Percentiles rank a stretch among this genome's conserved stretches.
These are phyloP conservation scores for Takashimella koratensis DNA, from an alignment of 1,284 basidiomycete genomes.

Conservation along the genomic window DNA sequence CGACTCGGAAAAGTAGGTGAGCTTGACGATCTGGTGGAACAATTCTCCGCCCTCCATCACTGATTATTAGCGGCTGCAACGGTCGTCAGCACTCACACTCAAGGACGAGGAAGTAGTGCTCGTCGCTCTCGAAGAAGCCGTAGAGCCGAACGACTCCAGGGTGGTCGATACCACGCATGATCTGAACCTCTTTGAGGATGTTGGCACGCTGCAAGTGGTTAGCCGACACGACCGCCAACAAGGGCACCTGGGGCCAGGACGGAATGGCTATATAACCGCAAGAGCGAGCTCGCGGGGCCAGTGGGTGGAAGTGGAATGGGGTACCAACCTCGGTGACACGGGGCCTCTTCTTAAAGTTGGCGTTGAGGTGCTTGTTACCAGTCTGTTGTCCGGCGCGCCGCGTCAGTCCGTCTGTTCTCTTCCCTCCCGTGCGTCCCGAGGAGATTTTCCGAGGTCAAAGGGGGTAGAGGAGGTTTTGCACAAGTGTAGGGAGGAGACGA, in stretches of 20 bases:
- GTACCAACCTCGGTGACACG: conserved; percentile 84
- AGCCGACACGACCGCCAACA: conserved; percentile 5
- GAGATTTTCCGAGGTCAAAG: conserved; percentile 5
- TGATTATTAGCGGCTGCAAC: conserved; percentile 39
- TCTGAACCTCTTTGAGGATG: conserved; percentile 99
- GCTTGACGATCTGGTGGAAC: conserved; percentile 99
- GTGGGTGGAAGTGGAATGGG: conserved; percentile 1
- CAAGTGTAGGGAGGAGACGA: conserved; percentile 12
- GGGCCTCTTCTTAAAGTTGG: conserved; percentile 87
- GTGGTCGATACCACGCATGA: conserved; percentile 94
- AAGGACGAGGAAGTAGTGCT: conserved; percentile 91
- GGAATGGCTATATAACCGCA: not conserved
- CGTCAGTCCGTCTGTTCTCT: too few species aligned
- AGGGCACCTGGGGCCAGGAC: conserved; percentile 2
- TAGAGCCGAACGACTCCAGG: conserved; percentile 83
- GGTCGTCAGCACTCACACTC: conserved; percentile 62
- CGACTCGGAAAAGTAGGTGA: conserved; percentile 97
- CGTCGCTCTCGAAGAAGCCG: conserved; percentile 84
- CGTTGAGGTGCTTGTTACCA: conserved; percentile 86
- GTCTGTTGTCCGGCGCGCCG: conserved; percentile 54
- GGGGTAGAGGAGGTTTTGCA: not conserved
- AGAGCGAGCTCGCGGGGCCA: not conserved
- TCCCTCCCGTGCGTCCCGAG: too few species aligned
- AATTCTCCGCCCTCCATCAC: conserved; percentile 97
- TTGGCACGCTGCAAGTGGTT: conserved; percentile 73